Conservation (phyloP, 176 grass and related monocot species). For the Carex cristatella region DNA sequence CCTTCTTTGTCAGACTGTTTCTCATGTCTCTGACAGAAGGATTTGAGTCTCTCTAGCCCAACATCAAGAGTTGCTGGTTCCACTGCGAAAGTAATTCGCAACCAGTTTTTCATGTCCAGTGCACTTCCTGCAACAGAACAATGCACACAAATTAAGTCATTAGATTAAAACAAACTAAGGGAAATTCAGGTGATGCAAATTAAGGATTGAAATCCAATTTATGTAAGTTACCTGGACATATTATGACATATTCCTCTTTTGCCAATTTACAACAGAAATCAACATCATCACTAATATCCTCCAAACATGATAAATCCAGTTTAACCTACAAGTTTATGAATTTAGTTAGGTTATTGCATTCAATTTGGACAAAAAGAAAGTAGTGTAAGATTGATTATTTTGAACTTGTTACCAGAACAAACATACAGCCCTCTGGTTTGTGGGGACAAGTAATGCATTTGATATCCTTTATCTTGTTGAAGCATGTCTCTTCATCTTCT, state of each 20-base stretch:
- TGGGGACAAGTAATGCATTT: slow-evolving; percentile 51
- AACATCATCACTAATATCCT: slow-evolving; percentile 53
- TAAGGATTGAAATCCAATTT: too few species aligned
- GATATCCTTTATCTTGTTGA: slow-evolving; percentile 44
- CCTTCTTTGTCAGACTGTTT: not conserved
- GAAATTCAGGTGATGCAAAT: too few species aligned
- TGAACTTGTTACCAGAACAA: slow-evolving; percentile 47
- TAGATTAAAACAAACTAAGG: too few species aligned
- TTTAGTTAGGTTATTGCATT: not conserved
- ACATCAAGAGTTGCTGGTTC: slow-evolving; percentile 41
- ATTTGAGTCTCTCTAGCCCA: slow-evolving; percentile 55
- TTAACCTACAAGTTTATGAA: slow-evolving; percentile 41
- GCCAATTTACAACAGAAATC: slow-evolving; percentile 72
- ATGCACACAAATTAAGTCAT: not conserved
- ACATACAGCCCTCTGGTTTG: slow-evolving; percentile 72
- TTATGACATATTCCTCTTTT: slow-evolving; percentile 64
- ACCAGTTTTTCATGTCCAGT: slow-evolving; percentile 61
- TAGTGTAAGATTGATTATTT: not conserved
- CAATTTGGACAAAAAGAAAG: not conserved
- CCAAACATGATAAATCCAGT: slow-evolving; percentile 45
- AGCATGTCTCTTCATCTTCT: slow-evolving; percentile 58
- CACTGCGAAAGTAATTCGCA: slow-evolving; percentile 54
- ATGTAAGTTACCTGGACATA: slow-evolving; percentile 54
- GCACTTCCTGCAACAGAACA: slow-evolving; percentile 33
- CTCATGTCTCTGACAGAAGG: slow-evolving; percentile 56